Evolutionary conservation across 2,329 filamentous ascomycete genomes (phyloP).

Genomic region (Xylariomycetidae sp.): DNA sequence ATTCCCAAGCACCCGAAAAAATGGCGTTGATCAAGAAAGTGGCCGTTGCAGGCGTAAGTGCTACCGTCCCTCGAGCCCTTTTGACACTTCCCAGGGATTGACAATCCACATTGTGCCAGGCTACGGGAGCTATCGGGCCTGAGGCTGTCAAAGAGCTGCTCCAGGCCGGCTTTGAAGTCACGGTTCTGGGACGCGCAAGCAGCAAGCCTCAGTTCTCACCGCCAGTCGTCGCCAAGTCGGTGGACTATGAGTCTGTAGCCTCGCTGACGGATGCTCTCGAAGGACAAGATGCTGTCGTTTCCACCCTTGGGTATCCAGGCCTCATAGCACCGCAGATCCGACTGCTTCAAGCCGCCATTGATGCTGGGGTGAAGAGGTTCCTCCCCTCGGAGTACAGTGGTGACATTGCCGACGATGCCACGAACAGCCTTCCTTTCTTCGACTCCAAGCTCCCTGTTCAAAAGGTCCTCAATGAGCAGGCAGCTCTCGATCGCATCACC

Average conservation of each 20-base stretch:
- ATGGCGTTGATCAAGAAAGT: constrained; percentile 16
- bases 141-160: constrained; percentile 32
- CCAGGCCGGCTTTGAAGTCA: constrained; percentile 40
- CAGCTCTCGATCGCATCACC: constrained; percentile 23
- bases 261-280: constrained; percentile 44
- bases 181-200: constrained; percentile 45
- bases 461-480: constrained; percentile 34
- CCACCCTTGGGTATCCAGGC: background rate
- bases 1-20: constrained; percentile 2
- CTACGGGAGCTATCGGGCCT: constrained; percentile 30
- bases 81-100: too few relatives aligned
- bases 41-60: constrained; percentile 11
- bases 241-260: constrained; percentile 41
- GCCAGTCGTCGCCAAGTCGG: constrained; percentile 36
- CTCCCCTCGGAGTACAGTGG: constrained; percentile 51
- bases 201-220: constrained; percentile 30
- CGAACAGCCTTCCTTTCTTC: constrained; percentile 43
- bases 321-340: background rate
- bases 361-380: constrained; percentile 48
- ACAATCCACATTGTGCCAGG: too few relatives aligned
- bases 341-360: constrained; percentile 1
- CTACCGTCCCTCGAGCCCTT: too few relatives aligned
- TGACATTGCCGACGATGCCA: constrained; percentile 30
- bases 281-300: constrained; percentile 45
- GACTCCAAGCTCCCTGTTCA: constrained; percentile 38